Evolutionary conservation across 2,329 filamentous ascomycete genomes (phyloP).

Genomic region (Davidsoniella australis): DNA sequence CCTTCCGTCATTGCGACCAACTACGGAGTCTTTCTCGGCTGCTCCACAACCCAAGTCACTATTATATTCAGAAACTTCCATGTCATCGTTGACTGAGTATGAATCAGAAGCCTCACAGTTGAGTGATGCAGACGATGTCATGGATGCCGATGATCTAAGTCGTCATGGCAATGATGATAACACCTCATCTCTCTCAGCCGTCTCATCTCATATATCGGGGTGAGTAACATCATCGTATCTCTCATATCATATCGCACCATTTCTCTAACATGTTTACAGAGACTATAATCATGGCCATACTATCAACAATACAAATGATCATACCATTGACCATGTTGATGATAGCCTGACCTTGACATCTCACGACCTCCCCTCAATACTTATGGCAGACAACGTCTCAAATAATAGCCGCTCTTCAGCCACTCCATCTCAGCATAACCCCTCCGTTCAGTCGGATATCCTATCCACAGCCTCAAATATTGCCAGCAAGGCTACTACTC

Average conservation of each 20-base stretch:
- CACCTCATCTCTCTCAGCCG: background rate
- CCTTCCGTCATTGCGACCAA: background rate
- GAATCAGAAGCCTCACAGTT: background rate
- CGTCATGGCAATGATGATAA: background rate
- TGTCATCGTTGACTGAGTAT: constrained; percentile 8
- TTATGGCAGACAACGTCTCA: background rate
- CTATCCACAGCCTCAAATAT: constrained; percentile 35
- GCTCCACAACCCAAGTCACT: background rate
- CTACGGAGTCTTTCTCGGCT: background rate
- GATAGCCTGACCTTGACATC: background rate
- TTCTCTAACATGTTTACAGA: background rate
- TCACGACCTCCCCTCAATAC: background rate
- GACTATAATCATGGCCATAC: background rate
- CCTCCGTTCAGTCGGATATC: constrained; percentile 38
- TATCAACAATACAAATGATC: background rate
- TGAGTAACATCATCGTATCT: background rate
- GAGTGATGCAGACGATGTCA: background rate
- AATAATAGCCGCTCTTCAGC: constrained; percentile 1
- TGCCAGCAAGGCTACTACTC: constrained; percentile 49
- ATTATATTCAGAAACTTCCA: constrained; percentile 4
- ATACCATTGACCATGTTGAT: background rate
- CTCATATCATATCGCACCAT: background rate
- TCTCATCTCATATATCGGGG: background rate
- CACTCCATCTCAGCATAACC: constrained; percentile 27
- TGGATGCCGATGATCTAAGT: no score